These are phyloP conservation scores for Claviceps sp. DNA, from an alignment of 2,329 filamentous ascomycete genomes.

Conservation along the genomic window DNA sequence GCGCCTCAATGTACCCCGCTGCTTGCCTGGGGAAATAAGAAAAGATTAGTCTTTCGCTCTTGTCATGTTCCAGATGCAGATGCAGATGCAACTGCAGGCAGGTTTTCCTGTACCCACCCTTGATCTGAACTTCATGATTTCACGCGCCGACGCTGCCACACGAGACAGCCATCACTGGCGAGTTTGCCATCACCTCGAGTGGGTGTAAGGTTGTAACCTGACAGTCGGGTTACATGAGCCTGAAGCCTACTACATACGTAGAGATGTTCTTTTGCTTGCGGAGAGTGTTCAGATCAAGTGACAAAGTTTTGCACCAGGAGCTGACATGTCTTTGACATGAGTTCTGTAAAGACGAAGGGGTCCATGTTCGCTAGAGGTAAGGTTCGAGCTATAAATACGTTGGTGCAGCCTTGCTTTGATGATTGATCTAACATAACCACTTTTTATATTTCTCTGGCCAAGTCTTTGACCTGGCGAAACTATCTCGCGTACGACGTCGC, in stretches of 20 bases:
- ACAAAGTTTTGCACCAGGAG: not conserved
- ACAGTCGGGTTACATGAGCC: not conserved
- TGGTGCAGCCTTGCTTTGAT: not conserved
- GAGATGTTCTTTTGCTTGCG: not conserved
- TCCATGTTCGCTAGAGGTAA: not conserved
- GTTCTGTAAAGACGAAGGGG: not conserved
- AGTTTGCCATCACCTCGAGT: slow-evolving; percentile 1
- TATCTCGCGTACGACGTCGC: not conserved
- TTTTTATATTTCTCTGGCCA: not conserved
- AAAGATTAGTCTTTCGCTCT: not conserved
- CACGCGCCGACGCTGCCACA: slow-evolving; percentile 3
- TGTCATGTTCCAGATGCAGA: not conserved
- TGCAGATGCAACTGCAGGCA: not conserved
- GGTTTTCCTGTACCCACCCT: not conserved
- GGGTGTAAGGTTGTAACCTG: not conserved
- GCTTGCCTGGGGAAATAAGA: not conserved
- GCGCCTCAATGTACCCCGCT: not conserved
- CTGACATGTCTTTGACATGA: slow-evolving; percentile 3
- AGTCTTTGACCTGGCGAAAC: not conserved
- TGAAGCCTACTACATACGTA: not conserved
- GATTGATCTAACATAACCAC: not conserved
- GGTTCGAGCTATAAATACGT: slow-evolving; percentile 2
- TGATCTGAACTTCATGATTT: slow-evolving; percentile 1
- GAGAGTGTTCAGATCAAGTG: not conserved
- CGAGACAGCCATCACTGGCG: slow-evolving; percentile 4